Percentiles rank a stretch among this genome's conserved stretches.
These are phyloP conservation scores for Rubus idaeus DNA, from an alignment of 306 rosid species.

Conservation along the genomic window DNA sequence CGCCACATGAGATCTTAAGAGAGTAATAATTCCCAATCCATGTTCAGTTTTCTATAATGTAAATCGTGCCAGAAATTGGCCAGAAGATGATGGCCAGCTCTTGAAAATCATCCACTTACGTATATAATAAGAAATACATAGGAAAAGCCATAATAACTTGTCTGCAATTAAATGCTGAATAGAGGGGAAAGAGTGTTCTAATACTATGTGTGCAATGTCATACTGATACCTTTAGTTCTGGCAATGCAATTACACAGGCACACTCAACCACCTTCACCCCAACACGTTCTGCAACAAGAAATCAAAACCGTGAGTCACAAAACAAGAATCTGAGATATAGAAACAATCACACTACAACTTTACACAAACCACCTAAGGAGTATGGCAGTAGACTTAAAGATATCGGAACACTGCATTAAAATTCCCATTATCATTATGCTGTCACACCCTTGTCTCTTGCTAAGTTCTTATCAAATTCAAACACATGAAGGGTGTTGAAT, in stretches of 20 bases:
- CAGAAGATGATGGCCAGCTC: neutral
- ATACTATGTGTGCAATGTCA: neutral
- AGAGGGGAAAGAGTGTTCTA: neutral
- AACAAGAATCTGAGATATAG: neutral
- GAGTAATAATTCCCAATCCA: neutral
- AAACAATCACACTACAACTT: neutral
- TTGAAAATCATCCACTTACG: neutral
- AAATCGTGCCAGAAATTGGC: neutral
- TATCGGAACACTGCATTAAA: too few species aligned
- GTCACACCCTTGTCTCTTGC: neutral
- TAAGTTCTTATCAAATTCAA: neutral
- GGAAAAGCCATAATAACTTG: neutral
- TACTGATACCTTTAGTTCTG: slow-evolving; percentile 84
- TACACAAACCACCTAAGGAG: neutral
- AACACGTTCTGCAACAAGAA: slow-evolving; percentile 71
- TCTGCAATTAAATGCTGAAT: neutral
- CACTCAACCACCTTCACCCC: slow-evolving; percentile 82
- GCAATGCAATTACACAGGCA: slow-evolving; percentile 89
- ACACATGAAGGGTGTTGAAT: neutral
- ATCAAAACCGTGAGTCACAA: slow-evolving; percentile 7
- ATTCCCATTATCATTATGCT: neutral
- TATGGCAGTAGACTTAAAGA: neutral
- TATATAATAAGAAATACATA: neutral
- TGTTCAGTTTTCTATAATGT: neutral
- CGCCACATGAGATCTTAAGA: neutral